Conservation (phyloP, 2,329 filamentous ascomycete genomes). For the Claviceps fusiformis region DNA sequence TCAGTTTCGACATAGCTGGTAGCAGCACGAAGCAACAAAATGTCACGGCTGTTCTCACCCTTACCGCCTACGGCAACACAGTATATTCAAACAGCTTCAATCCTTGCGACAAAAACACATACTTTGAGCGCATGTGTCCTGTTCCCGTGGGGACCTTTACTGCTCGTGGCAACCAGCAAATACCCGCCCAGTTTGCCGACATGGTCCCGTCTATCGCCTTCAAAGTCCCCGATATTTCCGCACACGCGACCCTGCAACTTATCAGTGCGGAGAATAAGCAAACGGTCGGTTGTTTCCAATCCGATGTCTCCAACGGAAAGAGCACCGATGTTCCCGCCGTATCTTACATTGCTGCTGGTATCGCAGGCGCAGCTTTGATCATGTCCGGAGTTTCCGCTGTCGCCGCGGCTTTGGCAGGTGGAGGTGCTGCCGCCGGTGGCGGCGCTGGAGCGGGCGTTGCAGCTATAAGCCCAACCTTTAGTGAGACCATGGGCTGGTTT, state of each 20-base stretch:
- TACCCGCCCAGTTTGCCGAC: slow-evolving; percentile 57
- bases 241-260: slow-evolving; percentile 67
- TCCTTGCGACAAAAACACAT: slow-evolving; percentile 58
- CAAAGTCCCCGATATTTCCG: slow-evolving; percentile 77
- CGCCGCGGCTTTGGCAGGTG: slow-evolving; percentile 36
- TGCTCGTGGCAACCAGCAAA: slow-evolving; percentile 56
- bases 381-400: slow-evolving; percentile 60
- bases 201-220: slow-evolving; percentile 84
- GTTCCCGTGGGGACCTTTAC: slow-evolving; percentile 64
- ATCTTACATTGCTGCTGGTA: slow-evolving; percentile 68
- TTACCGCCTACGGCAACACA: slow-evolving; percentile 71
- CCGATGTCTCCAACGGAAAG: slow-evolving; percentile 76
- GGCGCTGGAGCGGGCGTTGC: slow-evolving; percentile 38
- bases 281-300: slow-evolving; percentile 70
- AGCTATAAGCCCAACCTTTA: slow-evolving; percentile 68
- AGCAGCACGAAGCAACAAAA: slow-evolving; percentile 62
- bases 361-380: slow-evolving; percentile 71
- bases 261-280: slow-evolving; percentile 43
- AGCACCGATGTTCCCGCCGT: slow-evolving; percentile 62
- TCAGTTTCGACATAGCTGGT: slow-evolving; percentile 74
- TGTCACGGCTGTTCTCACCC: slow-evolving; percentile 60
- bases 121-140: slow-evolving; percentile 67
- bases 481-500: slow-evolving; percentile 77
- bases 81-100: slow-evolving; percentile 73
- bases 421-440: slow-evolving; percentile 34